These are phyloP conservation scores for Seiridium unicorne DNA, from an alignment of 2,329 filamentous ascomycete genomes.

Conservation along the genomic window DNA sequence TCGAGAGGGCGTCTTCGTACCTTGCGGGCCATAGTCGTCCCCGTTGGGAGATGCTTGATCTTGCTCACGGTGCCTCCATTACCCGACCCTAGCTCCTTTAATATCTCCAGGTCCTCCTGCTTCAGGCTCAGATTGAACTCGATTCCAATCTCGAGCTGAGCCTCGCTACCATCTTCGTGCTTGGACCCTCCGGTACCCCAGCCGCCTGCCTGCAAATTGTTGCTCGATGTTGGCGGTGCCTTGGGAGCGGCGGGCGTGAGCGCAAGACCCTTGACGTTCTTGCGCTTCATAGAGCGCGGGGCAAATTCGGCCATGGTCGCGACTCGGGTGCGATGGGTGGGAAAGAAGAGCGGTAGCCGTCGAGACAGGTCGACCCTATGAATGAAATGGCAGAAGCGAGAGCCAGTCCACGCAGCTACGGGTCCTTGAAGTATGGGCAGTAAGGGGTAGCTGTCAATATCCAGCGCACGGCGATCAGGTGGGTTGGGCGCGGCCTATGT, in stretches of 20 bases:
- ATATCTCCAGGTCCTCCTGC: slow-evolving; percentile 85
- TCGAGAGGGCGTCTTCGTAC: slow-evolving; percentile 44
- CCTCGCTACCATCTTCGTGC: slow-evolving; percentile 52
- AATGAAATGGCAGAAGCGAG: background rate
- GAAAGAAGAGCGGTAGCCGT: background rate
- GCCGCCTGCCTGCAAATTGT: slow-evolving; percentile 60
- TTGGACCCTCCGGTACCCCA: slow-evolving; percentile 31
- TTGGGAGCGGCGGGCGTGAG: slow-evolving; percentile 78
- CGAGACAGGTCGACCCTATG: background rate
- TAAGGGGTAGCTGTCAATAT: background rate
- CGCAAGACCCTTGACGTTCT: slow-evolving; percentile 96
- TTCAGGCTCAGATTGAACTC: slow-evolving; percentile 93
- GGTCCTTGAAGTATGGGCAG: background rate
- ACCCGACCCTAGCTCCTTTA: slow-evolving; percentile 92
- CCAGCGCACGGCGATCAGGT: background rate
- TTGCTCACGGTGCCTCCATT: slow-evolving; percentile 99
- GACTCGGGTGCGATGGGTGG: slow-evolving; percentile 2
- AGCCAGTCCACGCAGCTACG: background rate
- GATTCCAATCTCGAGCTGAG: slow-evolving; percentile 87
- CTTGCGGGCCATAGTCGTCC: slow-evolving; percentile 97
- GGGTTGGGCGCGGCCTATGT: slow-evolving; percentile 2
- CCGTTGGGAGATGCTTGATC: slow-evolving; percentile 90
- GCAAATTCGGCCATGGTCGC: slow-evolving; percentile 62
- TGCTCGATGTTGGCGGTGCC: slow-evolving; percentile 68
- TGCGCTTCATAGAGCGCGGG: slow-evolving; percentile 90